Base-by-base conservation (phyloP, 106 monocot genomes). In the Dioscorea dumetorum region DNA sequence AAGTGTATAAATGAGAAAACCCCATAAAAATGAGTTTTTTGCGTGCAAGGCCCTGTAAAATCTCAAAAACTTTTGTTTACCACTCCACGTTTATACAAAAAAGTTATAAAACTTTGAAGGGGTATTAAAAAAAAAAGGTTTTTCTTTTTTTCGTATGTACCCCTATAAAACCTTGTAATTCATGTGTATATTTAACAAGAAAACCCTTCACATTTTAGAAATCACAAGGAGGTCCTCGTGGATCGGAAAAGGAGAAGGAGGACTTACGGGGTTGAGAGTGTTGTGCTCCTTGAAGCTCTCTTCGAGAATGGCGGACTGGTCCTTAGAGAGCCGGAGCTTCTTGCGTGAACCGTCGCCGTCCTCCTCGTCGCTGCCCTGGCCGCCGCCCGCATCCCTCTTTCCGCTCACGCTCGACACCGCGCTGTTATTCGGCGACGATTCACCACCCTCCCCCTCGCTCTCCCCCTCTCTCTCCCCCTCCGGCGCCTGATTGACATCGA, bases 221-320 rank as follows among this genome's bases (percentile, higher is more conserved):
- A 41, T 41, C 41, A 41, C 41, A 41, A 8, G 41, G 41, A 41
- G 41, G 41, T 8, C 41, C 41, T 41, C 6, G 10, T 3, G 6
- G 41, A 28, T 28, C 28, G 41, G 10, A 41, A 0, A 8, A 41
- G 6, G 41, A 33, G 22, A 19, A 62, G 13, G 3, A 28, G 21
- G 35, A 8, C 82, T 74, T 70, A 92, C 92, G 17, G 88, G 88
- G 51, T 85, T 93, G 68, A 93, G 88, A 2, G 92, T 93, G 83
- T 81, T 85, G 72, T 88, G 85, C 61, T 77, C 85, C 58, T 83
- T 85, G 81, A 93, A 93, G 78, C 84, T 88, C 58, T 93, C 88
- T 48, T 93, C 92, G 8, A 93, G 75, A 4, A 88, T 58, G 24
- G 81, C 80, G 6, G 92, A 80, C 71, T 93, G 92, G 34, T 83